Percentiles rank a stretch among this genome's conserved stretches.
Conservation (phyloP, 345 rosid species). For the Euphorbia pulcherrima region DNA sequence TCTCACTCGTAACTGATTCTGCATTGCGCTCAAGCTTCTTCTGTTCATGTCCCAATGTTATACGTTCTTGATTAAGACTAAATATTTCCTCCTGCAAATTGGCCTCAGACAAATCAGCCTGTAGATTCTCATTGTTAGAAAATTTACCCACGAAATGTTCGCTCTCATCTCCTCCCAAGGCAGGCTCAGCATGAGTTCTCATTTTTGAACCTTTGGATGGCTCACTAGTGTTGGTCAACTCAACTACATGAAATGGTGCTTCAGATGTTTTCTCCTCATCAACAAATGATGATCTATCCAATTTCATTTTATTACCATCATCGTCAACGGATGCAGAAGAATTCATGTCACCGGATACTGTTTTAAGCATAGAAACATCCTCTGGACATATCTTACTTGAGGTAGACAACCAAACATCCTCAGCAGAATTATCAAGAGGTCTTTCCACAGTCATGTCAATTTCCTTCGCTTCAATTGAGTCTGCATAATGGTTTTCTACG, state of each 20-base stretch:
- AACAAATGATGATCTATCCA: slow-evolving; percentile 20
- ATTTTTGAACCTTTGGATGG: slow-evolving; percentile 24
- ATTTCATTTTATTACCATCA: slow-evolving; percentile 27
- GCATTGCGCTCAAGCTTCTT: slow-evolving; percentile 88
- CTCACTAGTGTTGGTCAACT: slow-evolving; percentile 26
- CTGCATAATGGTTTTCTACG: slow-evolving; percentile 21
- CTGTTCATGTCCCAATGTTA: slow-evolving; percentile 68
- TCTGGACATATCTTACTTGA: slow-evolving; percentile 25
- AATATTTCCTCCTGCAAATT: slow-evolving; percentile 72
- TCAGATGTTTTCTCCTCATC: slow-evolving; percentile 28
- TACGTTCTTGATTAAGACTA: slow-evolving; percentile 50
- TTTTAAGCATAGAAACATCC: slow-evolving; percentile 26
- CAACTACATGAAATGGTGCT: slow-evolving; percentile 19
- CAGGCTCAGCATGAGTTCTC: slow-evolving; percentile 28
- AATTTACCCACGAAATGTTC: slow-evolving; percentile 23
- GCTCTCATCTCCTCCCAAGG: slow-evolving; percentile 20
- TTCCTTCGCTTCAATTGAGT: slow-evolving; percentile 27
- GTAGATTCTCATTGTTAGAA: slow-evolving; percentile 22
- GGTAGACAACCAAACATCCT: slow-evolving; percentile 28
- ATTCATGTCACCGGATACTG: slow-evolving; percentile 24
- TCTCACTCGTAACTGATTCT: slow-evolving; percentile 89
- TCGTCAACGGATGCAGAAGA: slow-evolving; percentile 19
- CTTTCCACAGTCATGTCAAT: slow-evolving; percentile 20
- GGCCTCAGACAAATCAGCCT: slow-evolving; percentile 40
- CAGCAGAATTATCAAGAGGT: slow-evolving; percentile 28